Conservation (phyloP, 305 asterid genomes). For the Plantago coronopus region DNA sequence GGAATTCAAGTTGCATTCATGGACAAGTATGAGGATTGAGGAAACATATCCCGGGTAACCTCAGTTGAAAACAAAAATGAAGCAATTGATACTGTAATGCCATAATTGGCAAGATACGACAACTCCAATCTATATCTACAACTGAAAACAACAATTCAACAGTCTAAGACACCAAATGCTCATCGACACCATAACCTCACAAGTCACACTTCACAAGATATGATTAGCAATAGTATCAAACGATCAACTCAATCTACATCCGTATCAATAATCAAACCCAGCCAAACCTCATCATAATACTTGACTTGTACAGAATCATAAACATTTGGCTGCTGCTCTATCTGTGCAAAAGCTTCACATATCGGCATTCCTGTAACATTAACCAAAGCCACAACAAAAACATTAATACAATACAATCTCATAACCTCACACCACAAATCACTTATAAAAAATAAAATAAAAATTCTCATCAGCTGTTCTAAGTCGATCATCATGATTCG, state of each 20-base stretch:
- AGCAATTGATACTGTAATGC: too few species aligned
- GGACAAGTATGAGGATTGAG: neutral
- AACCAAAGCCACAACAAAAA: constrained; percentile 8
- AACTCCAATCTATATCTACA: too few species aligned
- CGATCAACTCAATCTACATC: constrained; percentile 8
- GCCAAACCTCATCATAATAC: constrained; percentile 85
- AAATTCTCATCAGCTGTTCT: neutral
- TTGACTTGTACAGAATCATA: constrained; percentile 87
- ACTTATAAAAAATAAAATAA: neutral
- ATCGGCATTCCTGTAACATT: constrained; percentile 78
- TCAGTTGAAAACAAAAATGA: too few species aligned
- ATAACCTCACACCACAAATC: neutral
- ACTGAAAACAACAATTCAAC: neutral
- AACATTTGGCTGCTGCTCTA: constrained; percentile 74
- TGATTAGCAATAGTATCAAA: neutral
- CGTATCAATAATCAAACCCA: neutral
- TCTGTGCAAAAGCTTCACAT: constrained; percentile 78
- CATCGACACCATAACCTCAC: constrained; percentile 6
- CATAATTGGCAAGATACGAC: too few species aligned
- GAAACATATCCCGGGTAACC: too few species aligned
- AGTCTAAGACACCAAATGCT: constrained; percentile 6
- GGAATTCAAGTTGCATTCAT: neutral
- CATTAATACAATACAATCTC: constrained; percentile 17
- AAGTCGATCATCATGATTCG: too few species aligned
- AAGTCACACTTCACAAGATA: neutral